phyloP scores from a whole-genome alignment of 768 basidiomycete genomes.

The Suillus subluteus region DNA sequence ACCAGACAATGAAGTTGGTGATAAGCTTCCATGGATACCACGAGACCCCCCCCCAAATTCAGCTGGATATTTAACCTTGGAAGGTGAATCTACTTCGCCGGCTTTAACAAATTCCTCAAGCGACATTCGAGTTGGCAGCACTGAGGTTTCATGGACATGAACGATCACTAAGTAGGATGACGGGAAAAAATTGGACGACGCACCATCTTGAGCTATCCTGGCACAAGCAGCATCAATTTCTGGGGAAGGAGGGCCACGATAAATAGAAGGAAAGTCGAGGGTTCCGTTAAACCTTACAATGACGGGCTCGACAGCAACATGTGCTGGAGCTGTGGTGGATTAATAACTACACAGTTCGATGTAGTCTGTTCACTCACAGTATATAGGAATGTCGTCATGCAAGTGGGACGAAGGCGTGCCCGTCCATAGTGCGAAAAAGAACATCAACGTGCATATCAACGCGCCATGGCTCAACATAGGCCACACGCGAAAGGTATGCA shows the following conservation, averaged over 20 bases:
- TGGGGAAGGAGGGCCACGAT: neutral
- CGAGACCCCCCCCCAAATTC: slow-evolving; percentile 13
- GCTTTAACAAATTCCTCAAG: slow-evolving; percentile 10
- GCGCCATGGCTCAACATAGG: no score
- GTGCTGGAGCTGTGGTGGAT: slow-evolving; percentile 11
- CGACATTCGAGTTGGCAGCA: slow-evolving; percentile 11
- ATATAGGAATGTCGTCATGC: neutral
- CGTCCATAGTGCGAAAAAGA: no score
- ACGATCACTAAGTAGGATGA: neutral
- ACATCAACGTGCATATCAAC: no score
- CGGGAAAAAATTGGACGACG: neutral
- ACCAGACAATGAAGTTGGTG: slow-evolving; percentile 18
- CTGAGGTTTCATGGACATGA: neutral
- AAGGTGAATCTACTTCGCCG: slow-evolving; percentile 9
- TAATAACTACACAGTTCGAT: neutral
- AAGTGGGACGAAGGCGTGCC: no score
- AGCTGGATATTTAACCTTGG: slow-evolving; percentile 11
- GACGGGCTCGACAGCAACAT: slow-evolving; percentile 10
- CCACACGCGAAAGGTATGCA: no score
- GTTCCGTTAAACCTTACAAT: slow-evolving; percentile 12
- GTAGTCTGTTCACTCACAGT: neutral
- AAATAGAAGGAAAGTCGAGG: slow-evolving; percentile 11
- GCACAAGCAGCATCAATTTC: slow-evolving; percentile 15
- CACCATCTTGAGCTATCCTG: slow-evolving; percentile 3
- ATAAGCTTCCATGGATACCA: slow-evolving; percentile 12